Evolutionary conservation across 2,329 filamentous ascomycete genomes (phyloP).

Genomic region (Fusarium foetens): DNA sequence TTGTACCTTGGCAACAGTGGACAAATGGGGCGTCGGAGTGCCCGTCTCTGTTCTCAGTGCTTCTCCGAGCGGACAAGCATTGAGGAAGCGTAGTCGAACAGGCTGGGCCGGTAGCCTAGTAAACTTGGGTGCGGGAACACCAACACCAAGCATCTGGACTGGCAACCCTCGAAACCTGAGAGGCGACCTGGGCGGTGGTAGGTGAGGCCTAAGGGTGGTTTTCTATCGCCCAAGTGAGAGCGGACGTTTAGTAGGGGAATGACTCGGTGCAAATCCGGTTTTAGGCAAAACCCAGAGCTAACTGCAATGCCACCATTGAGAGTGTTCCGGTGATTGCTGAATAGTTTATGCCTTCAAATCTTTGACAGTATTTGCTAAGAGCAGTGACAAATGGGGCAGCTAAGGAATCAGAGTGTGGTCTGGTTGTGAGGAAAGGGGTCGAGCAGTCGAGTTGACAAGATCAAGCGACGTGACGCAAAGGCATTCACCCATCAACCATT

Average conservation of each 20-base stretch:
- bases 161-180: neutral
- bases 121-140: neutral
- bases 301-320: constrained; percentile 6
- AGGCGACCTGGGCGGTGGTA: neutral
- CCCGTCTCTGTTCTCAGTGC: constrained; percentile 2
- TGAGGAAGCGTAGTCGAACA: constrained; percentile 14
- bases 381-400: neutral
- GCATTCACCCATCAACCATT: constrained; percentile 19
- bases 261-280: neutral
- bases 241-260: neutral
- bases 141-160: constrained; percentile 11
- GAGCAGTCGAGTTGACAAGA: constrained; percentile 8
- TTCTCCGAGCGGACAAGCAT: constrained; percentile 5
- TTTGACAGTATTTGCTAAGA: constrained; percentile 27
- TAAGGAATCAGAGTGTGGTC: neutral
- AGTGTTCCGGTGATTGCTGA: neutral
- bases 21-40: neutral
- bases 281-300: neutral
- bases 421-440: neutral
- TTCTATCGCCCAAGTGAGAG: neutral
- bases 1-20: constrained; percentile 4
- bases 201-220: neutral
- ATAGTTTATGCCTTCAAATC: constrained; percentile 6
- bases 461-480: constrained; percentile 16
- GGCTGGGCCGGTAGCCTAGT: constrained; percentile 2